phyloP scores from a whole-genome alignment of 768 basidiomycete species.

The Tulasnella sp. region DNA sequence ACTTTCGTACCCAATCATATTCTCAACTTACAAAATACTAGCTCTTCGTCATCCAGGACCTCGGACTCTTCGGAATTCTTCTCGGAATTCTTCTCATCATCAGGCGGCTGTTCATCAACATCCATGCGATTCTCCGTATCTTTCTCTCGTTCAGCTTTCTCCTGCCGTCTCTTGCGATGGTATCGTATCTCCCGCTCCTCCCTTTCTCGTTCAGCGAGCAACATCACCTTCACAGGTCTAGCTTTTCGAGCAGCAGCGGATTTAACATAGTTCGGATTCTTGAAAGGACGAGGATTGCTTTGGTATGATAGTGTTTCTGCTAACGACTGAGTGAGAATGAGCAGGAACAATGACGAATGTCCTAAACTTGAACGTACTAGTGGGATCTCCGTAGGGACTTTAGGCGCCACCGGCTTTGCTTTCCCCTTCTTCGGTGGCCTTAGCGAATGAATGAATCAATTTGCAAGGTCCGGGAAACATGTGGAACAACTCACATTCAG shows the following conservation, averaged over 20 bases:
- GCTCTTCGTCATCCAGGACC: slow-evolving; percentile 30
- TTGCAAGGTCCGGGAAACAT: no score
- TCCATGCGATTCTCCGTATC: not conserved
- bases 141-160: not conserved
- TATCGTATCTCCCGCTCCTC: slow-evolving; percentile 27
- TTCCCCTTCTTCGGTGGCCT: not conserved
- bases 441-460: not conserved
- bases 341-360: not conserved
- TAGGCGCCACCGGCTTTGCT: no score
- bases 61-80: slow-evolving; percentile 4
- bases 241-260: slow-evolving; percentile 54
- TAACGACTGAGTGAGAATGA: slow-evolving; percentile 37
- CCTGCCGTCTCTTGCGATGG: not conserved
- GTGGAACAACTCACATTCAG: no score
- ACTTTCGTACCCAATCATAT: not conserved
- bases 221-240: slow-evolving; percentile 67
- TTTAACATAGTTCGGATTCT: slow-evolving; percentile 44
- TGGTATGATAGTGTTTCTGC: slow-evolving; percentile 65
- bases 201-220: slow-evolving; percentile 66
- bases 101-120: slow-evolving; percentile 33
- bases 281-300: slow-evolving; percentile 60
- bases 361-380: slow-evolving; percentile 1
- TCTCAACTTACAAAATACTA: slow-evolving; percentile 49
- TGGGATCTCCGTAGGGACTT: not conserved
- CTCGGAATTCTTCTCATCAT: slow-evolving; percentile 8